Evolutionary conservation across 2,329 filamentous ascomycete species (phyloP), one percentile per base, ranked within the genome.

Genomic region (Aspergillus fumigatiaffinis): DNA sequence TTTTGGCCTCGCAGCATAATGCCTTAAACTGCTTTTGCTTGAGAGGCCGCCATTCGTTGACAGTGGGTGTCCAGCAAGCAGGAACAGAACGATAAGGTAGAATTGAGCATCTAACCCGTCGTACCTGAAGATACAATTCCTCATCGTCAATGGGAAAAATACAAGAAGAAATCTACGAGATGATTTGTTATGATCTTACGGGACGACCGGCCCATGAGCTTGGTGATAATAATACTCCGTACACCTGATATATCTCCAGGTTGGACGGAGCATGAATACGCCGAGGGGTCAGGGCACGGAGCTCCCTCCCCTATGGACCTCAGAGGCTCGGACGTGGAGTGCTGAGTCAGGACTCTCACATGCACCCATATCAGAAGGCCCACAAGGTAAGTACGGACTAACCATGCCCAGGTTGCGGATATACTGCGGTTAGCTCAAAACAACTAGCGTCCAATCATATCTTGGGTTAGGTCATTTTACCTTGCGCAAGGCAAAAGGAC

Each of bases 11-110:
- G 59, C 48, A 21, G 25, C n/a, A 50, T 49, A 51, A 51, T 57
- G n/a, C 58, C 60, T 58, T 60, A 62, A 60, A 32, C 58, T 60
- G 58, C 60, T 59, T 60, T 56, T 62, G 56, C 60, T 55, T 56
- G 21, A 50, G 35, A 50, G 38, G 20, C 35, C 44, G 51, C 55
- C 53, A 54, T 51, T 54, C 44, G 44, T 47, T 47, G 20, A 4
- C 21, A 47, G 23, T 47, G 3, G 1, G 21, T 17, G 23, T n/a
- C 23, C 14, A 38, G 32, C 14, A 38, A 38, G 32, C 32, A 38
- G 32, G 14, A 17, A 38, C 32, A 38, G 14, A 38, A 38, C 17
- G 32, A 38, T 38, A 29, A 29, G 28, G 28, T 29, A 3, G 5
- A 17, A 17, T 38, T 38, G 14, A 38, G 32, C 14, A 38, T 17